A percentile compares a stretch with the other conserved stretches of the same genome.
These are phyloP conservation scores for Alloascoidea africana DNA, from an alignment of 805 yeast genomes.

Conservation along the genomic window DNA sequence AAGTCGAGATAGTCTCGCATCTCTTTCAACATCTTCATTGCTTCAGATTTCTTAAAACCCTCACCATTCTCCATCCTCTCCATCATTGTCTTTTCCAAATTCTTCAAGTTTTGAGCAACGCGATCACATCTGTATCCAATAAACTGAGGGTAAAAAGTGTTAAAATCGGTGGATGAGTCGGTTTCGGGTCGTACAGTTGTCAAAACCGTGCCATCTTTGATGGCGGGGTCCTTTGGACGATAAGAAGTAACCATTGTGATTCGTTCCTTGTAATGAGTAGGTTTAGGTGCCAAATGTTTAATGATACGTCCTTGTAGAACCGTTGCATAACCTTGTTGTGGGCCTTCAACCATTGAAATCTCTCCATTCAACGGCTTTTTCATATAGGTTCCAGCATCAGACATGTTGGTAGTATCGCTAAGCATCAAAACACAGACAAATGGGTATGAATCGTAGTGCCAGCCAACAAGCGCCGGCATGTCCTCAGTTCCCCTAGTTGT, in stretches of 20 bases:
- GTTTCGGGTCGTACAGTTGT: conserved; percentile 11
- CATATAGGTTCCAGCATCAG: conserved; percentile 41
- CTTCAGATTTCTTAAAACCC: conserved; percentile 3
- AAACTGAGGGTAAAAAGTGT: conserved; percentile 12
- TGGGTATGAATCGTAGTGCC: conserved; percentile 54
- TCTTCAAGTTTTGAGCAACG: conserved; percentile 8
- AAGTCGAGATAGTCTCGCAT: neutral
- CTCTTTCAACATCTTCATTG: conserved; percentile 1
- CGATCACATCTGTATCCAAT: conserved; percentile 9
- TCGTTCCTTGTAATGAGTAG: conserved; percentile 20
- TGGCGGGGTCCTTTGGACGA: conserved; percentile 12
- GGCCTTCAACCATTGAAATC: conserved; percentile 18
- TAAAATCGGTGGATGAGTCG: conserved; percentile 6
- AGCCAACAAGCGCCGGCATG: conserved; percentile 40
- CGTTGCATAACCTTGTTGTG: conserved; percentile 33
- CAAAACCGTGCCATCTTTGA: conserved; percentile 14
- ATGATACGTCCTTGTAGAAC: conserved; percentile 31
- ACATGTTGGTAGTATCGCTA: conserved; percentile 39
- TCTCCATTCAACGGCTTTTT: conserved; percentile 22
- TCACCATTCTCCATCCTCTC: conserved; percentile 1
- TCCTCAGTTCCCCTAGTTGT: conserved; percentile 14
- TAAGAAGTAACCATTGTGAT: conserved; percentile 18
- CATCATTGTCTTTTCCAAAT: conserved; percentile 6
- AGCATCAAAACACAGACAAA: conserved; percentile 52
- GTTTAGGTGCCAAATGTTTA: conserved; percentile 31